These are phyloP conservation scores for Nicotiana tomentosiformis DNA, from an alignment of 257 asterid species.

Conservation along the genomic window DNA sequence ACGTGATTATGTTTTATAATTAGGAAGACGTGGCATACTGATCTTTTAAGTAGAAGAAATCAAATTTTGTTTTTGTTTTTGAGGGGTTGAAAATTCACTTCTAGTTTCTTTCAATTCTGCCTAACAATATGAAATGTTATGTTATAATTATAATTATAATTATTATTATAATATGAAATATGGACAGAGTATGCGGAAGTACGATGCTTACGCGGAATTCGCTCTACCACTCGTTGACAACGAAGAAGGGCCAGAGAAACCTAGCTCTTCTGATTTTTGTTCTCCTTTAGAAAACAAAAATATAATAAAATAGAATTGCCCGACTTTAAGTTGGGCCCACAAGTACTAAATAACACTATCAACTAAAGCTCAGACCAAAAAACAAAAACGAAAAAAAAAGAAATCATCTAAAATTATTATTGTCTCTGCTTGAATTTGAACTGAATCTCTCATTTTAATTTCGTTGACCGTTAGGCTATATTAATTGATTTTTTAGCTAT, in stretches of 20 bases:
- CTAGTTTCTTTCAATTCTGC: neutral
- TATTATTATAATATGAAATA: too few relatives aligned
- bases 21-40: neutral
- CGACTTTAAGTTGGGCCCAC: too few relatives aligned
- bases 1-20: neutral
- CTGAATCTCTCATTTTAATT: too few relatives aligned
- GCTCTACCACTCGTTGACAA: neutral
- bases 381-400: too few relatives aligned
- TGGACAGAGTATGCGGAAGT: neutral
- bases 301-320: too few relatives aligned
- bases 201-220: neutral
- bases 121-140: neutral
- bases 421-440: too few relatives aligned
- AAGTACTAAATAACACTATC: too few relatives aligned
- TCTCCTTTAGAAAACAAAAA: neutral
- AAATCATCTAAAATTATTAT: too few relatives aligned
- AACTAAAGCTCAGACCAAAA: too few relatives aligned
- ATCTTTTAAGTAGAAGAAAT: neutral
- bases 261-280: neutral
- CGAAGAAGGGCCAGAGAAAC: neutral
- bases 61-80: neutral
- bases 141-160: too few relatives aligned
- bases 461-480: too few relatives aligned
- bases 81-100: neutral
- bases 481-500: too few relatives aligned